Percentiles rank a stretch among this genome's conserved stretches.
Conservation (phyloP, 768 basidiomycete genomes). For the Agrocybe pediades region DNA sequence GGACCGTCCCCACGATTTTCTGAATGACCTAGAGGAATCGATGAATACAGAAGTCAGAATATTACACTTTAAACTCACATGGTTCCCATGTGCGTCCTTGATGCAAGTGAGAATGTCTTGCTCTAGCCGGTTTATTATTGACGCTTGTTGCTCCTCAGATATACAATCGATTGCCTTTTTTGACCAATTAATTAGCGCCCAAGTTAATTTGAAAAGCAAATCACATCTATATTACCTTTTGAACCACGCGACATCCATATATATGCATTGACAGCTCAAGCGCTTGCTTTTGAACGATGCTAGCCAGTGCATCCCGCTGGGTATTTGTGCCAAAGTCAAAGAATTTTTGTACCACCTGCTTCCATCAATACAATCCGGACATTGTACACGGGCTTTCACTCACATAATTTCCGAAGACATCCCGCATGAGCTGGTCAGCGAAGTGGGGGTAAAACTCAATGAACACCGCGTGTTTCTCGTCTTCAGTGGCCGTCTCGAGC, state of each 20-base stretch:
- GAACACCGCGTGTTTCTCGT: slow-evolving; percentile 80
- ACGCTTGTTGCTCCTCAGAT: slow-evolving; percentile 73
- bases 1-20: slow-evolving; percentile 82
- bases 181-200: slow-evolving; percentile 11
- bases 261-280: slow-evolving; percentile 82
- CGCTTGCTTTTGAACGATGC: slow-evolving; percentile 77
- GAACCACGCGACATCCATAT: slow-evolving; percentile 96
- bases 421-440: slow-evolving; percentile 76
- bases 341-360: slow-evolving; percentile 89
- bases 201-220: neutral
- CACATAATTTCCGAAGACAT: slow-evolving; percentile 97
- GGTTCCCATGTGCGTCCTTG: slow-evolving; percentile 91
- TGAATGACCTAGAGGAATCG: slow-evolving; percentile 66
- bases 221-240: slow-evolving; percentile 61
- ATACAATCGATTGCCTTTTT: slow-evolving; percentile 83
- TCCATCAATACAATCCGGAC: neutral
- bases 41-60: slow-evolving; percentile 3
- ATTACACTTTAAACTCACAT: slow-evolving; percentile 53
- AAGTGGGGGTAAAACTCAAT: slow-evolving; percentile 85
- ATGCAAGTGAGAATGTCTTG: slow-evolving; percentile 82
- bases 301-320: slow-evolving; percentile 72
- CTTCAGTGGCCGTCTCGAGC: slow-evolving; percentile 57
- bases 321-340: slow-evolving; percentile 82
- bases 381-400: slow-evolving; percentile 24
- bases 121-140: slow-evolving; percentile 79